A percentile compares a stretch with the other conserved stretches of the same genome.
These are phyloP conservation scores for Litchi chinensis DNA, from an alignment of 345 rosid genomes.

Conservation along the genomic window DNA sequence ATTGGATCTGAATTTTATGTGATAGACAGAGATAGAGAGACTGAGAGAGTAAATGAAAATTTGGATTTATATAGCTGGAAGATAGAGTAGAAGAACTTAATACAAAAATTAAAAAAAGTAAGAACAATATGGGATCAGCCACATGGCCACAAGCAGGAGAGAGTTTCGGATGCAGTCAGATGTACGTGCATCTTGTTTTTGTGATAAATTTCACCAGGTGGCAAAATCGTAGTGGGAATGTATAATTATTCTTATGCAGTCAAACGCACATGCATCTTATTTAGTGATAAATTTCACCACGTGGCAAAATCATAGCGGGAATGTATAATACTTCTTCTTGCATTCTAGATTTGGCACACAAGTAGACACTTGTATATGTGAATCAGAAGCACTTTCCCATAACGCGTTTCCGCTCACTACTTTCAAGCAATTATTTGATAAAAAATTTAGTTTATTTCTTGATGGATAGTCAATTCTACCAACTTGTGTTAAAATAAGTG, in stretches of 20 bases:
- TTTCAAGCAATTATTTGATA: too few relatives aligned
- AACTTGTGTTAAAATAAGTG: constrained; percentile 1
- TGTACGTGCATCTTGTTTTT: too few relatives aligned
- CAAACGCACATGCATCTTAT: too few relatives aligned
- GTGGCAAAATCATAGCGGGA: too few relatives aligned
- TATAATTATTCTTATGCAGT: too few relatives aligned
- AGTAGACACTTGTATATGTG: background rate
- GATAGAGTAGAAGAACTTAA: constrained; percentile 31
- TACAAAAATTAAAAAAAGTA: constrained; percentile 25
- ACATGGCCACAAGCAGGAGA: constrained; percentile 33
- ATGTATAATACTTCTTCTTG: too few relatives aligned
- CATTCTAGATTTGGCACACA: background rate
- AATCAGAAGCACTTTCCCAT: background rate
- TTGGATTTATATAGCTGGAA: background rate
- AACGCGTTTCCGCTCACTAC: constrained; percentile 20
- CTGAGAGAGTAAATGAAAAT: background rate
- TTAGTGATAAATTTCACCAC: too few relatives aligned
- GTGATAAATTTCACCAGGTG: too few relatives aligned
- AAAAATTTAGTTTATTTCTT: background rate
- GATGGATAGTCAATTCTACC: background rate
- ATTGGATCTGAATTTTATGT: constrained; percentile 16
- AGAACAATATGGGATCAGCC: constrained; percentile 40
- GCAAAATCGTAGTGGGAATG: too few relatives aligned
- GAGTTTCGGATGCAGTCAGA: too few relatives aligned
- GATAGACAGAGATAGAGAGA: background rate